These are phyloP conservation scores for Metarhizium robertsii DNA, from an alignment of 2,329 filamentous ascomycete genomes.

Conservation along the genomic window DNA sequence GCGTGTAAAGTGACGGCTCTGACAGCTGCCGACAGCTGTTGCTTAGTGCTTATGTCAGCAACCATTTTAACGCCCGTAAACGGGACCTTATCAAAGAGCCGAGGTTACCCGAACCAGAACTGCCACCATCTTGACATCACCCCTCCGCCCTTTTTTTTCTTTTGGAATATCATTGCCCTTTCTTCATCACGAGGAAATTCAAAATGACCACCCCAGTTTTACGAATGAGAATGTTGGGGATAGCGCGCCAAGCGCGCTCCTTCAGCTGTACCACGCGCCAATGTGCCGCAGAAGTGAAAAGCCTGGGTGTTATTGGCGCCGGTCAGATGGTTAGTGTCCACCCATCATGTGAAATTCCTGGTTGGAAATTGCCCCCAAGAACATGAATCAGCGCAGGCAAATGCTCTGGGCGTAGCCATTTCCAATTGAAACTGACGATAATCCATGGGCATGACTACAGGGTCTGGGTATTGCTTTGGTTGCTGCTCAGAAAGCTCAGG, in stretches of 20 bases:
- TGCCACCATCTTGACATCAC: slow-evolving; percentile 7
- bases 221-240: slow-evolving; percentile 25
- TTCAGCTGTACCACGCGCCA: slow-evolving; percentile 62
- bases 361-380: neutral
- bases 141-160: neutral
- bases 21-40: neutral
- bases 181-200: slow-evolving; percentile 2
- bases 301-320: slow-evolving; percentile 82
- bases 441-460: slow-evolving; percentile 33
- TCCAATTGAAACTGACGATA: slow-evolving; percentile 11
- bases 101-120: slow-evolving; percentile 31
- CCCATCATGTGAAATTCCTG: neutral
- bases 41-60: neutral
- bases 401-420: slow-evolving; percentile 1
- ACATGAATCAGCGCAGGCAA: neutral
- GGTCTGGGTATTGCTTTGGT: slow-evolving; percentile 93
- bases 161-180: neutral
- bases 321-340: slow-evolving; percentile 73
- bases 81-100: slow-evolving; percentile 17
- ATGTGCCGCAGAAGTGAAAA: slow-evolving; percentile 66
- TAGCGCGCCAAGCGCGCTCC: slow-evolving; percentile 35
- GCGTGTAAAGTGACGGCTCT: slow-evolving; percentile 3
- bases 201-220: slow-evolving; percentile 32
- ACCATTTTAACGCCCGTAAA: too few species aligned
- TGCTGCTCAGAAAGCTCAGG: slow-evolving; percentile 71